Percentiles rank a stretch among this genome's conserved stretches.
These are phyloP conservation scores for Solanum verrucosum DNA, from an alignment of 257 asterid species.

Conservation along the genomic window DNA sequence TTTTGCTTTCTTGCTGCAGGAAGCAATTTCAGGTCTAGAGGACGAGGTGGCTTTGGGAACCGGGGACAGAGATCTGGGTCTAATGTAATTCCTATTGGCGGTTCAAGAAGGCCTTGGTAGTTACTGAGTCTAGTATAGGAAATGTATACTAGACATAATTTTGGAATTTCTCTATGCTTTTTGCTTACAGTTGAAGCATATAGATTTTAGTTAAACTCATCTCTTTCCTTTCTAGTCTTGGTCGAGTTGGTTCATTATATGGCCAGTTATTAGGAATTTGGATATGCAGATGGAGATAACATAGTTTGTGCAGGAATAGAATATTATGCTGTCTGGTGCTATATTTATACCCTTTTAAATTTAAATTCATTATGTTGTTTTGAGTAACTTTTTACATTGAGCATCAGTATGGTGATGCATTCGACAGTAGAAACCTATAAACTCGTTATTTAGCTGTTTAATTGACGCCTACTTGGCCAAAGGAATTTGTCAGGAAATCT, in stretches of 20 bases:
- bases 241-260: neutral
- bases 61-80: conserved; percentile 52
- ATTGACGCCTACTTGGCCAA: neutral
- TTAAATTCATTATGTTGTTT: neutral
- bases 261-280: neutral
- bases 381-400: neutral
- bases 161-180: neutral
- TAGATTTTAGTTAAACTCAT: neutral
- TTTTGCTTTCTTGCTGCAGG: conserved; percentile 38
- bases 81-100: conserved; percentile 49
- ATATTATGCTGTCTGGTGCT: neutral
- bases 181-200: neutral
- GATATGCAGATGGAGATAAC: neutral
- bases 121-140: neutral
- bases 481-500: neutral
- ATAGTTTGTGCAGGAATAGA: neutral
- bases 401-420: neutral
- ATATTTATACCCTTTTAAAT: neutral
- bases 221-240: neutral
- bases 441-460: neutral
- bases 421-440: neutral
- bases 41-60: conserved; percentile 73
- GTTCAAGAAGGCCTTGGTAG: conserved; percentile 50
- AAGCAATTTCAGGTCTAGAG: conserved; percentile 59
- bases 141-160: neutral